Base-by-base conservation (phyloP, 2,329 filamentous ascomycete species). In the Fonsecaea erecta region DNA sequence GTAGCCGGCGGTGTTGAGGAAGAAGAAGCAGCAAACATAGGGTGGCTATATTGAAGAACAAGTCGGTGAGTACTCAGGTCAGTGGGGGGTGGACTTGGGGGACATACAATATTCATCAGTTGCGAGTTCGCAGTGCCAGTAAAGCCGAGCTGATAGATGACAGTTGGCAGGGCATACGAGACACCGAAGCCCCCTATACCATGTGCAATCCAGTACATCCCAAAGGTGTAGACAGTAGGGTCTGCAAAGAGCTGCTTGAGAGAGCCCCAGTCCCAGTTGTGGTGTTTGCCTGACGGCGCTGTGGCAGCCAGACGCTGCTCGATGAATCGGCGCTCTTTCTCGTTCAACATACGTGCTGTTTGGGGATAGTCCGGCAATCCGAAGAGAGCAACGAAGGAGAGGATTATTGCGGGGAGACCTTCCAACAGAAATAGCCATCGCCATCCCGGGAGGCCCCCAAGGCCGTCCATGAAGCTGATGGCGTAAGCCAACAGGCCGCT, bases 361-460 rank as follows among this genome's bases (percentile, higher is more conserved):
- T 69, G 58, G 37, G 67, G 67, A 40, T 63, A 67, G 43, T 69
- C 65, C 7, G 67, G 67, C 6, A 69, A 54, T 5, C 61, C 52
- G 58, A 67, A 67, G 1, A 58, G 56, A 4, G 64, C 61, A 14
- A 76, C 65, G 35, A 74, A 68, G 0, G 75, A 70, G 18, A 73
- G 40, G 24, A 71, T 57, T 26, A 75, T 69, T 8, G 75, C 72
- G 12, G 75, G 68, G 8, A 76, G 52, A 1, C 86, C 85, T 70
- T 87, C 84, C 51, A 88, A 76, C 24, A 82, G 77, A 74, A 87
- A 87, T 0, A 87, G 78, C 86, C 85, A 88, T 52, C 85, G 77
- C 86, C 85, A 88, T 0, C 85, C 85, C 0, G 82, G 77, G 53
- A 86, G 81, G 2, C 84, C 84, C 7, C 82, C 73, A 1, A 81